phyloP scores from a whole-genome alignment of 805 yeast species.

The Yarrowia bubula region DNA sequence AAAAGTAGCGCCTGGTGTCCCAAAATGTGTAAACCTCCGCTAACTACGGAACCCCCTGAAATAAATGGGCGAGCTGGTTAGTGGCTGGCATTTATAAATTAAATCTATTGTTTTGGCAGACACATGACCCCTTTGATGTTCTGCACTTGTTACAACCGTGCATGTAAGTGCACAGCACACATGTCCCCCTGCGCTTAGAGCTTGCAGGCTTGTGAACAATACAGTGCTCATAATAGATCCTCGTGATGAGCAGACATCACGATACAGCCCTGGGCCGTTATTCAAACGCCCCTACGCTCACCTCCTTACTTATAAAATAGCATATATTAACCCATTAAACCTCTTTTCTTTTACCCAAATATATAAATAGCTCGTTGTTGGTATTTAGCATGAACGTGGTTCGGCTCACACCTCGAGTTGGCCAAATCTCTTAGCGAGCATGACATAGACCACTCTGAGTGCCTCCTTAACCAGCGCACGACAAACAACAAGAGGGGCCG shows the following conservation, averaged over 20 bases:
- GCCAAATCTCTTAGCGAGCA: slow-evolving; percentile 17
- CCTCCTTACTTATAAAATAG: neutral
- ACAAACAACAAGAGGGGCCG: slow-evolving; percentile 18
- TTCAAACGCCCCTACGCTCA: neutral
- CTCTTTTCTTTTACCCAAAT: slow-evolving; percentile 25
- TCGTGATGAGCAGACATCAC: neutral
- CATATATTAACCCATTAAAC: neutral
- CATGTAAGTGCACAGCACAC: slow-evolving; percentile 13
- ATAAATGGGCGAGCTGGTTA: neutral
- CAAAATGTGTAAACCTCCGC: neutral
- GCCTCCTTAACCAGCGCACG: slow-evolving; percentile 15
- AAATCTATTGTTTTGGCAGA: neutral
- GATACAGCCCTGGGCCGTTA: neutral
- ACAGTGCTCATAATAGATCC: slow-evolving; percentile 1
- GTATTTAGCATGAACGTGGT: slow-evolving; percentile 2
- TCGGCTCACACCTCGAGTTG: slow-evolving; percentile 11
- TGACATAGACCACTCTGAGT: slow-evolving; percentile 2
- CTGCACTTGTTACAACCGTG: neutral
- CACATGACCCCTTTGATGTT: neutral
- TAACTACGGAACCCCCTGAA: neutral
- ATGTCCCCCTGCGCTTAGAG: slow-evolving; percentile 19
- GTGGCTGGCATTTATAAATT: neutral
- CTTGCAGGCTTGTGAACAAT: neutral
- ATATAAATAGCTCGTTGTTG: slow-evolving; percentile 7
- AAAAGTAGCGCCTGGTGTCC: neutral